Conservation (phyloP, 768 basidiomycete species). For the Macrolepiota albuminosa region DNA sequence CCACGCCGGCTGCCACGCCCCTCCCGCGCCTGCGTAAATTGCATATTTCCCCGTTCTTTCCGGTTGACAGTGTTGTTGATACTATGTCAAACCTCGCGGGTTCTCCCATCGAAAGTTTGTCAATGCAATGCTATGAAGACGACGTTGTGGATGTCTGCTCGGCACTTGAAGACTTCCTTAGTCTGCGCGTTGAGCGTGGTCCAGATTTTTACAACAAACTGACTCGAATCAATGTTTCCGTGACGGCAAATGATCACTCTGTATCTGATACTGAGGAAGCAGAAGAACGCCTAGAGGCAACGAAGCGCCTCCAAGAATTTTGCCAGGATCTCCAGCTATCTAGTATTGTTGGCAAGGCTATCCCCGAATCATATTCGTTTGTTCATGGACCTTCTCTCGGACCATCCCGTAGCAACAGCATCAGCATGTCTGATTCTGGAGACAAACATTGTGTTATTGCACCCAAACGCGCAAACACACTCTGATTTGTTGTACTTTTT, state of each 20-base stretch:
- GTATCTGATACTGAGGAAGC: conserved; percentile 29
- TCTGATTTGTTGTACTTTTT: background rate
- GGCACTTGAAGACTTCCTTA: conserved; percentile 53
- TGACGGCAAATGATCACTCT: conserved; percentile 31
- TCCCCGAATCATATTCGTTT: conserved; percentile 11
- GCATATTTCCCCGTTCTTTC: conserved; percentile 59
- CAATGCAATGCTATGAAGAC: conserved; percentile 56
- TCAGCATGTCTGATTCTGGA: background rate
- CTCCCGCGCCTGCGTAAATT: conserved; percentile 48
- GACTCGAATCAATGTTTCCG: conserved; percentile 42
- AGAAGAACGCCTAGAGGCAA: conserved; percentile 34
- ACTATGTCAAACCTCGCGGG: conserved; percentile 54
- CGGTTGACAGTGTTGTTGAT: conserved; percentile 53
- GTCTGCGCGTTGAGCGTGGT: conserved; percentile 43
- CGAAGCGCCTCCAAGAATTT: conserved; percentile 42
- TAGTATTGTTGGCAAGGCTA: conserved; percentile 27
- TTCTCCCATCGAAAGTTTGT: conserved; percentile 54
- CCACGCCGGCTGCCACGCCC: conserved; percentile 39
- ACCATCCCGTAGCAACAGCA: conserved; percentile 2
- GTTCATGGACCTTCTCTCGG: conserved; percentile 3
- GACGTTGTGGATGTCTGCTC: conserved; percentile 59
- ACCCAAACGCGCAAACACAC: conserved; percentile 3
- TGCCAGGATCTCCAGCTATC: conserved; percentile 43
- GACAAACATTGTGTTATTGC: background rate
- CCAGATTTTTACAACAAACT: conserved; percentile 47